Percentiles rank a stretch among this genome's conserved stretches.
Conservation (phyloP, 441 rosid genomes). For the Corymbia citriodora region DNA sequence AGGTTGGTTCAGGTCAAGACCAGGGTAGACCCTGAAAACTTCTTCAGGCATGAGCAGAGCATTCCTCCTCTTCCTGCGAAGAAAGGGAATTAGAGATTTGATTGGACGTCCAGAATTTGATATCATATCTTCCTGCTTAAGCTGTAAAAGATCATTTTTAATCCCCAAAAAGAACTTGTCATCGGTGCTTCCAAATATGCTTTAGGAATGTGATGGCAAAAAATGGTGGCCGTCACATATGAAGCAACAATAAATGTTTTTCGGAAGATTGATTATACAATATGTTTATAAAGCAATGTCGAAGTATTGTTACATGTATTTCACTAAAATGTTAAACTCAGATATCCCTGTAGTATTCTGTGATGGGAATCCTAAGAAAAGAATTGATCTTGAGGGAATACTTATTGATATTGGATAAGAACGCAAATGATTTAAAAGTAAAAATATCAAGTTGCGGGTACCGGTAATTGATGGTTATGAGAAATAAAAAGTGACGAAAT, state of each 20-base stretch:
- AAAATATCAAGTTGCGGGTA: neutral
- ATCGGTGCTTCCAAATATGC: neutral
- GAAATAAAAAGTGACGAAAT: neutral
- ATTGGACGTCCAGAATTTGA: neutral
- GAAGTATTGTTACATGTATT: neutral
- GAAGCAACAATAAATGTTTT: neutral
- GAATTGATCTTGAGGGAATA: neutral
- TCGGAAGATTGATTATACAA: neutral
- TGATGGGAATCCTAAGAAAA: neutral
- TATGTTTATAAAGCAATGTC: neutral
- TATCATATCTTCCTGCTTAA: neutral
- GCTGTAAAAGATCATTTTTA: neutral
- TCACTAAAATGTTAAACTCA: neutral
- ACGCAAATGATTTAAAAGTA: neutral
- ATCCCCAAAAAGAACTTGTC: neutral
- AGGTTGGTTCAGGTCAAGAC: conserved; percentile 47
- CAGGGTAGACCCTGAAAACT: conserved; percentile 42
- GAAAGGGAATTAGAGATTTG: neutral
- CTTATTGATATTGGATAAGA: neutral
- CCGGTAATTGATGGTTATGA: neutral
- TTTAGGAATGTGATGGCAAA: neutral
- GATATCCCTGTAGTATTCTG: neutral
- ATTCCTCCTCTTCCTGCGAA: conserved; percentile 29
- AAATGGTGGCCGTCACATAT: neutral
- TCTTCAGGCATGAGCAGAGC: conserved; percentile 63